Percentiles rank a stretch among this genome's conserved stretches.
phyloP scores from a whole-genome alignment of 208 protist genomes.

The Acanthamoeba castellanii region DNA sequence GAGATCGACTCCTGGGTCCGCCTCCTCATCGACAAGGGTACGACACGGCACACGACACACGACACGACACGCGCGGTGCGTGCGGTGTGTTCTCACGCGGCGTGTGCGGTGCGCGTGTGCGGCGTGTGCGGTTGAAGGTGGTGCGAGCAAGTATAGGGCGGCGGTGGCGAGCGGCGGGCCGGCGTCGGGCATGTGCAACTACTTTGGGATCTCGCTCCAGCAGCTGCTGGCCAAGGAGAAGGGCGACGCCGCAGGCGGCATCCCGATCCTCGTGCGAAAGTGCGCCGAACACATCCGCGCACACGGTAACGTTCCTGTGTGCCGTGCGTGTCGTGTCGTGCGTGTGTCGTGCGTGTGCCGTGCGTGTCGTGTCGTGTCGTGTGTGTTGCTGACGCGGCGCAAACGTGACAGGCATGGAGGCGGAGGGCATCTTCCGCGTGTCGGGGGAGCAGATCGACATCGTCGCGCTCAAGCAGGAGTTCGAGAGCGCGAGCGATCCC shows the following conservation, averaged over 20 bases:
- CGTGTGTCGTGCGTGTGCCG: too few species aligned
- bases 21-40: conserved; percentile 20
- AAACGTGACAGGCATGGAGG: not conserved
- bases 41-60: too few species aligned
- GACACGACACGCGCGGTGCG: too few species aligned
- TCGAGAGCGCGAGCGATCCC: not conserved
- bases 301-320: not conserved
- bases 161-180: not conserved
- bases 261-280: conserved; percentile 26
- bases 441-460: conserved; percentile 44
- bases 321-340: not conserved
- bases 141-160: not conserved
- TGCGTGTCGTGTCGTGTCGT: too few species aligned
- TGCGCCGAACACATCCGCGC: not conserved
- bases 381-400: too few species aligned
- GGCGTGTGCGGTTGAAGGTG: not conserved
- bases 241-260: not conserved
- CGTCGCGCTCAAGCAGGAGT: conserved; percentile 22
- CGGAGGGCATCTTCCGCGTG: conserved; percentile 41
- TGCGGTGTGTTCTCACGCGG: not conserved
- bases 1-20: conserved; percentile 25
- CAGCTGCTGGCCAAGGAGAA: not conserved
- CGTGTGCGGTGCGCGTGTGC: not conserved
- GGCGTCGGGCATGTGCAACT: not conserved
- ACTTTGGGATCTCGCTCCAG: conserved; percentile 21